These are phyloP conservation scores for Nemania abortiva DNA, from an alignment of 2,329 filamentous ascomycete species.

Conservation along the genomic window DNA sequence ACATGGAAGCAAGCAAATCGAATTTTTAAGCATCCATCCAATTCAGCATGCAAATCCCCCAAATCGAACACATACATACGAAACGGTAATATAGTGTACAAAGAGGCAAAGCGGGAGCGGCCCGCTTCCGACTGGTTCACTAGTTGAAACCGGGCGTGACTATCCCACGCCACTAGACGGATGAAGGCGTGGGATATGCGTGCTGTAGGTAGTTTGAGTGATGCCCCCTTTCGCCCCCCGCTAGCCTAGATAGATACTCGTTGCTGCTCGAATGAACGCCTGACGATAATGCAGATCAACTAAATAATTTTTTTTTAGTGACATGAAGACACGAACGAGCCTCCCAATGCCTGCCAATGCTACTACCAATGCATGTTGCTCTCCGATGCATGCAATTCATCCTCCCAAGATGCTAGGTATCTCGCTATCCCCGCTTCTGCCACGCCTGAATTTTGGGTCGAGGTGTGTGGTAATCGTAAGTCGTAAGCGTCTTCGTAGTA, in stretches of 20 bases:
- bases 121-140: not conserved
- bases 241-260: not conserved
- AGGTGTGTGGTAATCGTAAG: constrained; percentile 28
- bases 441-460: constrained; percentile 14
- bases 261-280: constrained; percentile 18
- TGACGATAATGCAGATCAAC: constrained; percentile 24
- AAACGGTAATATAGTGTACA: constrained; percentile 1
- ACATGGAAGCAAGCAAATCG: not conserved
- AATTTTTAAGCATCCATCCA: not conserved
- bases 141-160: not conserved
- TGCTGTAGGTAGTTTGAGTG: not conserved
- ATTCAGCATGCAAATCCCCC: not conserved
- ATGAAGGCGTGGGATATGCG: not conserved
- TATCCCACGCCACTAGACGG: constrained; percentile 1
- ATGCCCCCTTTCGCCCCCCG: not conserved
- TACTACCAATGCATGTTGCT: not conserved
- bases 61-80: not conserved
- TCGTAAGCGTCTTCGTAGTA: constrained; percentile 23
- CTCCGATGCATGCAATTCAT: constrained; percentile 1
- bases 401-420: constrained; percentile 12
- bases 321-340: constrained; percentile 6
- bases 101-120: constrained; percentile 4
- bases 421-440: constrained; percentile 16
- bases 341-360: constrained; percentile 21
- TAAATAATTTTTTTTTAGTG: constrained; percentile 17